Percentiles rank a stretch among this genome's conserved stretches.
Conservation (phyloP, 208 protist species). For the Crithidia brevicula region DNA sequence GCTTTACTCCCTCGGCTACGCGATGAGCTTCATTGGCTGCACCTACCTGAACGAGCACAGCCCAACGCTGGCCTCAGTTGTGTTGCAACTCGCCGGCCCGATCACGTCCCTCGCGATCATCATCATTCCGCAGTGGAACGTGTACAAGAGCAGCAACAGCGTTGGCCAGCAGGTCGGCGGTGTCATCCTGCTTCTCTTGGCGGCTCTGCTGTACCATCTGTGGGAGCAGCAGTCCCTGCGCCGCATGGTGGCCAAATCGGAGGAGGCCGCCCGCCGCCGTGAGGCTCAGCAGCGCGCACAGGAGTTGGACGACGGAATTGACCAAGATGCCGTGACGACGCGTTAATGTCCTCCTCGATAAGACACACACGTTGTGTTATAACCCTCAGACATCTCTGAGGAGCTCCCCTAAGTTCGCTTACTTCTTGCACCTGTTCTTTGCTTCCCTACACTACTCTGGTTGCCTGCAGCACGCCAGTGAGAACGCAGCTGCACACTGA, state of each 20-base stretch:
- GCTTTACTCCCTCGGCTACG: conserved; percentile 69
- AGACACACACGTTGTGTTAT: too few relatives aligned
- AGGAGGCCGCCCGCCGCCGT: conserved; percentile 22
- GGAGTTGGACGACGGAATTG: neutral
- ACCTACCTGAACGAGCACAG: conserved; percentile 86
- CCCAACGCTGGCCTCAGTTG: conserved; percentile 81
- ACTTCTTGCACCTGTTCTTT: too few relatives aligned
- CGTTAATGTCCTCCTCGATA: too few relatives aligned
- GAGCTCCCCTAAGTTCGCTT: too few relatives aligned
- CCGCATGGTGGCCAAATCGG: conserved; percentile 22
- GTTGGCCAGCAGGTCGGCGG: conserved; percentile 74
- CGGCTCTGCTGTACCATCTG: conserved; percentile 73
- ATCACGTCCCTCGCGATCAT: conserved; percentile 78
- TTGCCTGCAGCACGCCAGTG: too few relatives aligned
- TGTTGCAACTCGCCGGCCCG: conserved; percentile 78
- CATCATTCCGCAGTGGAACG: conserved; percentile 81
- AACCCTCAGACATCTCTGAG: too few relatives aligned
- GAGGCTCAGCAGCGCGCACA: neutral
- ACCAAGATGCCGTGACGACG: too few relatives aligned
- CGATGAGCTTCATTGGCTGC: conserved; percentile 84
- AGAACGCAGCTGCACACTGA: too few relatives aligned
- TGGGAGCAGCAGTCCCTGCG: conserved; percentile 76
- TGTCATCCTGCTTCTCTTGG: conserved; percentile 64
- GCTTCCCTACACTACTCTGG: too few relatives aligned
- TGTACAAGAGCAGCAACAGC: conserved; percentile 62